These are phyloP conservation scores for Stentor roeselii DNA, from an alignment of 73 alveolate genomes.

Conservation along the genomic window DNA sequence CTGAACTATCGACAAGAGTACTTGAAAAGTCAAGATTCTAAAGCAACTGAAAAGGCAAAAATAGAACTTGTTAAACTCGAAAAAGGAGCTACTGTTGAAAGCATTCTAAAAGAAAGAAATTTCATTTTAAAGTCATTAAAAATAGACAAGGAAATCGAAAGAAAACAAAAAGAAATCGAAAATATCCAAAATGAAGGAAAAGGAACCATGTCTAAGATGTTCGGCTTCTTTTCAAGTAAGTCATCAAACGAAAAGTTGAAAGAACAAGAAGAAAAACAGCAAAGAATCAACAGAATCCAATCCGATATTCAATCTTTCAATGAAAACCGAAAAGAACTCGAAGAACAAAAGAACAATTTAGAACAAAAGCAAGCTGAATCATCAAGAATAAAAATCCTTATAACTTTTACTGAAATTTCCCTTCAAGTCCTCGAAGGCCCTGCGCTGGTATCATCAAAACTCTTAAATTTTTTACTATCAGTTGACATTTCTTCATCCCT, in stretches of 20 bases:
- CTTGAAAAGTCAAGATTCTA: neutral
- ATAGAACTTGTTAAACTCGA: neutral
- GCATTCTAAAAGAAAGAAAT: neutral
- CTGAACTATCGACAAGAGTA: neutral
- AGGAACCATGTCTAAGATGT: neutral
- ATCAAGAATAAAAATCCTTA: neutral
- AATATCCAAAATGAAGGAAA: slow-evolving; percentile 4
- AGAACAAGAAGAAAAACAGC: neutral
- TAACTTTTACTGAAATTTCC: neutral
- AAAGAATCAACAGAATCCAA: neutral
- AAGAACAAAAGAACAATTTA: neutral
- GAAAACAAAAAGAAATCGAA: slow-evolving; percentile 24
- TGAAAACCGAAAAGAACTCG: neutral
- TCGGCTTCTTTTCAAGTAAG: neutral
- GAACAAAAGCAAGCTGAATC: neutral
- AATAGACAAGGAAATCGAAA: neutral
- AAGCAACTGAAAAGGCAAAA: slow-evolving; percentile 5
- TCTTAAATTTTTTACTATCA: neutral
- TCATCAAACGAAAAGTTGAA: neutral
- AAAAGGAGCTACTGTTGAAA: neutral
- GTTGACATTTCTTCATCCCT: neutral
- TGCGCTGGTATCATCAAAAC: neutral
- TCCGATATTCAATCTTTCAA: neutral
- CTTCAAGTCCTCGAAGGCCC: neutral
- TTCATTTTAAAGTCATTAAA: neutral